Evolutionary conservation across 371 early-diverging fungal genomes (phyloP), one percentile per base, ranked within the genome.

Genomic region (Rhizomucor miehei): DNA sequence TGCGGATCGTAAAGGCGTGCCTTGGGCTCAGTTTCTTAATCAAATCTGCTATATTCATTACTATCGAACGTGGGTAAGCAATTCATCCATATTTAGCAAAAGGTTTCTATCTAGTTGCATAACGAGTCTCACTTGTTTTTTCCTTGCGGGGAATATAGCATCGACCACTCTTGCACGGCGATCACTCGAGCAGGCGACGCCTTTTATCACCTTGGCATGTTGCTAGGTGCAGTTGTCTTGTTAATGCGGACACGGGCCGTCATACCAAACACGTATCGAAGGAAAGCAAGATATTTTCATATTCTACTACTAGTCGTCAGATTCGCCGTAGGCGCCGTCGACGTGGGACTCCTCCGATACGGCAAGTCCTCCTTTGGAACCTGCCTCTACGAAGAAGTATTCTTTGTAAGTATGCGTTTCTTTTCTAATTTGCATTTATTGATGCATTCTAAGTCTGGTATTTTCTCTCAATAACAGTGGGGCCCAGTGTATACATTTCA

Each of bases 401-500:
- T 55, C 37, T 62, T 49, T 54, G 76, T 70, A 65, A 70, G 68
- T 56, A 41, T 41, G 19, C 29, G 29, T 29, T 29, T 29, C 3
- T 29, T 6, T 14, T 19, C 41, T 14, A 16, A 41, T 4, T 41
- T 41, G 41, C 6, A 41, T 38, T 10, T 38, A 38, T 9, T 38
- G 14, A 38, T 38, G 9, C 9, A 38, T 38, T 14, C 38, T 10
- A 14, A 14, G 38, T 46, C 16, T 41, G n/a, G n/a, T n/a, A n/a
- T n/a, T n/a, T n/a, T n/a, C n/a, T n/a, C n/a, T n/a, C n/a, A 17
- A 52, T 38, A 4, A 21, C 44, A 62, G 62, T 75, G 75, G 75
- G 72, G 77, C 1, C 66, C 71, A 11, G 65, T 76, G 1, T 76
- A 76, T 48, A 76, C 77, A 1, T 51, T 76, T 23, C 51, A 48